These are phyloP conservation scores for Tetrapisispora iriomotensis DNA, from an alignment of 805 yeast genomes.

Conservation along the genomic window DNA sequence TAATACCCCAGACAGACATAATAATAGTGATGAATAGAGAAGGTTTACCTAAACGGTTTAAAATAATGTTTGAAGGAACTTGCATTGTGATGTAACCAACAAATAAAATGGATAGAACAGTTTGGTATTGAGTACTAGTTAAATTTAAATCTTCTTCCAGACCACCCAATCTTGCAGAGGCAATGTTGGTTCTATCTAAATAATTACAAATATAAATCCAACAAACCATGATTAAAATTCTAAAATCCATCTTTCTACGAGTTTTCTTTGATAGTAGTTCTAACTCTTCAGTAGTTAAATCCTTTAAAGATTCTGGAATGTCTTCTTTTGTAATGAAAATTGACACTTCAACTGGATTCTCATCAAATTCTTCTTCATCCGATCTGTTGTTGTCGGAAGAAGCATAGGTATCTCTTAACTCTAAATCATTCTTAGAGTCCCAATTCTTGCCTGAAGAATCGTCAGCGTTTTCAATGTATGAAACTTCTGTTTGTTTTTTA, in stretches of 20 bases:
- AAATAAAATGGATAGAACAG: slow-evolving; percentile 36
- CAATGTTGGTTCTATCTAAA: slow-evolving; percentile 49
- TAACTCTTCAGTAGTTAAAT: slow-evolving; percentile 33
- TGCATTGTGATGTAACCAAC: slow-evolving; percentile 33
- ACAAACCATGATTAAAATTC: slow-evolving; percentile 42
- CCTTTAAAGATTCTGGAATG: slow-evolving; percentile 17
- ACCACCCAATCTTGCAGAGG: slow-evolving; percentile 50
- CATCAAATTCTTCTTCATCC: slow-evolving; percentile 1
- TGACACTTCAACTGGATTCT: neutral
- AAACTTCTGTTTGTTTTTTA: slow-evolving; percentile 1
- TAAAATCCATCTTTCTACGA: slow-evolving; percentile 38
- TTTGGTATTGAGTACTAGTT: slow-evolving; percentile 33
- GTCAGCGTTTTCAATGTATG: slow-evolving; percentile 1
- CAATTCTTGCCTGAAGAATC: neutral
- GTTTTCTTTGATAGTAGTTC: slow-evolving; percentile 34
- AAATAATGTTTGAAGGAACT: slow-evolving; percentile 31
- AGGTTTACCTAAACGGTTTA: slow-evolving; percentile 41
- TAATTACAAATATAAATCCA: slow-evolving; percentile 43
- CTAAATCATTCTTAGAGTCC: neutral
- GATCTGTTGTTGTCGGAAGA: neutral
- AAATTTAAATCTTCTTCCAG: slow-evolving; percentile 34
- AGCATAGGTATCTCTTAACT: neutral
- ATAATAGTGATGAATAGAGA: slow-evolving; percentile 38
- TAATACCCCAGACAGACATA: slow-evolving; percentile 32
- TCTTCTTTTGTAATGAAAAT: slow-evolving; percentile 9